Percentiles rank a stretch among this genome's conserved stretches.
phyloP scores from a whole-genome alignment of 2,329 filamentous ascomycete genomes.

The Cytospora schulzeri region DNA sequence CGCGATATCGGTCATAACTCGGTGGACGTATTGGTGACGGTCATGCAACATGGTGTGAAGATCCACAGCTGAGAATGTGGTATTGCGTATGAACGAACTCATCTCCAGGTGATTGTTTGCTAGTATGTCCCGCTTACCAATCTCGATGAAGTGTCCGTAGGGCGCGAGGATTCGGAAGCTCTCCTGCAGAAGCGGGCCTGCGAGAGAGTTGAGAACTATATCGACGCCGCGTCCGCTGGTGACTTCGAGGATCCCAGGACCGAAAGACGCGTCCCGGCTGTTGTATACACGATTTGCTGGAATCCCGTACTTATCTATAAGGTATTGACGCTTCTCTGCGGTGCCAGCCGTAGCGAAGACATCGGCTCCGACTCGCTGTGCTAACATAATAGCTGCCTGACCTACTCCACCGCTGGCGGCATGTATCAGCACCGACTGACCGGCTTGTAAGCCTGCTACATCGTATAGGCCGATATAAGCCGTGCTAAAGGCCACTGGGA shows the following conservation, averaged over 20 bases:
- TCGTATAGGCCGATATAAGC: conserved; percentile 45
- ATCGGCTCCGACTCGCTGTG: conserved; percentile 39
- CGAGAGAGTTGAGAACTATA: conserved; percentile 36
- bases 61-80: conserved; percentile 37
- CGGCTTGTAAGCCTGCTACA: conserved; percentile 33
- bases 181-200: conserved; percentile 33
- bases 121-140: conserved; percentile 37
- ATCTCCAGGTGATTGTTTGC: conserved; percentile 40
- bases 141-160: conserved; percentile 39
- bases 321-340: conserved; percentile 38
- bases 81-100: conserved; percentile 20
- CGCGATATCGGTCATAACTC: no score
- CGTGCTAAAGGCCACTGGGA: conserved; percentile 27
- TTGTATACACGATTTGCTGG: conserved; percentile 41
- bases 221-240: conserved; percentile 35
- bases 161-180: conserved; percentile 38
- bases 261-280: conserved; percentile 34
- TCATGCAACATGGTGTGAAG: conserved; percentile 32
- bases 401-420: conserved; percentile 46
- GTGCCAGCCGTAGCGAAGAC: conserved; percentile 43
- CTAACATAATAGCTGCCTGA: conserved; percentile 45
- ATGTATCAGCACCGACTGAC: conserved; percentile 45
- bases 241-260: conserved; percentile 27
- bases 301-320: conserved; percentile 40
- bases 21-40: no score